A percentile compares a stretch with the other conserved stretches of the same genome.
Conservation (phyloP, 257 asterid genomes). For the Osmanthus fragrans region DNA sequence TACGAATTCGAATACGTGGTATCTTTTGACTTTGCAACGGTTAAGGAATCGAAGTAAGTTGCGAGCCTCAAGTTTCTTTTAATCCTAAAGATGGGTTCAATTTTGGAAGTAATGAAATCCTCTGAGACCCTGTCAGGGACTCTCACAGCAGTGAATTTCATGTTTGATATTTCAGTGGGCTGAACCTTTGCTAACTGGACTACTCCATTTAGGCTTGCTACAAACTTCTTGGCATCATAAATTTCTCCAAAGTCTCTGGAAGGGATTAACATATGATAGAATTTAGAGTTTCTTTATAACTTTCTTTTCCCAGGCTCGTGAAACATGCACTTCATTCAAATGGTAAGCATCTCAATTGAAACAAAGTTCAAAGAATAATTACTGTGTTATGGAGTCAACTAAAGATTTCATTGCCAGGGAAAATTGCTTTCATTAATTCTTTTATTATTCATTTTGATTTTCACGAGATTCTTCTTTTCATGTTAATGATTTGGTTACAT, state of each 20-base stretch:
- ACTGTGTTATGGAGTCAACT: background rate
- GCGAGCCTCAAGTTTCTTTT: too few relatives aligned
- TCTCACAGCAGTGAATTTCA: too few relatives aligned
- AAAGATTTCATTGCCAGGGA: background rate
- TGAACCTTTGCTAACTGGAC: conserved; percentile 37
- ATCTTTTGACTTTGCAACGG: too few relatives aligned
- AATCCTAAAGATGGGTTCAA: too few relatives aligned
- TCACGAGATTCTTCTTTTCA: background rate
- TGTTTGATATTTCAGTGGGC: too few relatives aligned
- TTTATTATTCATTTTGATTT: background rate
- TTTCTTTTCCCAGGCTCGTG: background rate
- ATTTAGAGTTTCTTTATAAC: too few relatives aligned
- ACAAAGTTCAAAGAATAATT: background rate
- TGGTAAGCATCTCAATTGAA: background rate
- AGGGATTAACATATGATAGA: background rate
- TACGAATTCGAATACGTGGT: too few relatives aligned
- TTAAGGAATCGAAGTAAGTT: too few relatives aligned
- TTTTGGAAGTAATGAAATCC: too few relatives aligned
- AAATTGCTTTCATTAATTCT: too few relatives aligned
- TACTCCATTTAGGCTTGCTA: conserved; percentile 44
- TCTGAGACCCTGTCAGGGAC: too few relatives aligned
- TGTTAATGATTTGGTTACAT: background rate
- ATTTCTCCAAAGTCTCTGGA: conserved; percentile 60
- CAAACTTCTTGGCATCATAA: conserved; percentile 51
- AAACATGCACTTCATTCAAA: background rate